Percentiles rank a stretch among this genome's conserved stretches.
Evolutionary conservation across 306 rosid species (phyloP).

Genomic region (Casuarina glauca): DNA sequence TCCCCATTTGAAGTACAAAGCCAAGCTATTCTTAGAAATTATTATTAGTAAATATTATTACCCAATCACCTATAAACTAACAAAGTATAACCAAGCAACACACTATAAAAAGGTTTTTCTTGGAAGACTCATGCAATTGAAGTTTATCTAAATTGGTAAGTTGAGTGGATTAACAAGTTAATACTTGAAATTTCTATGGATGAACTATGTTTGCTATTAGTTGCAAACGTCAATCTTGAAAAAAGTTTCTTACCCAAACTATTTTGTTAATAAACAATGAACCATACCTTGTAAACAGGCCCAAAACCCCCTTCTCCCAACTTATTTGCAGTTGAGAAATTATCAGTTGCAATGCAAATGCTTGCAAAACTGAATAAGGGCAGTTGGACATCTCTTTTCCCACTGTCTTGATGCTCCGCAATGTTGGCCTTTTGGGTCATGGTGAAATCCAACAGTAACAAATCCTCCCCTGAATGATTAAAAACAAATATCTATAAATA

Average conservation of each 20-base stretch:
- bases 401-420: not conserved
- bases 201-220: too few species aligned
- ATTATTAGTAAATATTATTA: too few species aligned
- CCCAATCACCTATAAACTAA: too few species aligned
- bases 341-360: conserved; percentile 33
- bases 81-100: too few species aligned
- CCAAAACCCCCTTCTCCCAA: conserved; percentile 52
- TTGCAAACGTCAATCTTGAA: not conserved
- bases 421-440: conserved; percentile 21
- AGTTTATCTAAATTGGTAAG: too few species aligned
- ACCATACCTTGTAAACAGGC: conserved; percentile 39
- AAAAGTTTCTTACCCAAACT: not conserved
- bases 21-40: too few species aligned
- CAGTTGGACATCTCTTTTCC: conserved; percentile 30
- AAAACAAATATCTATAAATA: not conserved
- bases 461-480: conserved; percentile 30
- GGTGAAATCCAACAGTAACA: conserved; percentile 31
- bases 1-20: too few species aligned
- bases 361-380: conserved; percentile 42
- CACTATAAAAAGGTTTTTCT: not conserved
- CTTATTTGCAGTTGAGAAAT: conserved; percentile 31
- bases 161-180: too few species aligned
- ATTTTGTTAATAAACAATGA: not conserved
- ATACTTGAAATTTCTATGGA: too few species aligned
- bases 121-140: too few species aligned